phyloP scores from a whole-genome alignment of 495 filamentous ascomycete species.

The Penicillium chermesinum region DNA sequence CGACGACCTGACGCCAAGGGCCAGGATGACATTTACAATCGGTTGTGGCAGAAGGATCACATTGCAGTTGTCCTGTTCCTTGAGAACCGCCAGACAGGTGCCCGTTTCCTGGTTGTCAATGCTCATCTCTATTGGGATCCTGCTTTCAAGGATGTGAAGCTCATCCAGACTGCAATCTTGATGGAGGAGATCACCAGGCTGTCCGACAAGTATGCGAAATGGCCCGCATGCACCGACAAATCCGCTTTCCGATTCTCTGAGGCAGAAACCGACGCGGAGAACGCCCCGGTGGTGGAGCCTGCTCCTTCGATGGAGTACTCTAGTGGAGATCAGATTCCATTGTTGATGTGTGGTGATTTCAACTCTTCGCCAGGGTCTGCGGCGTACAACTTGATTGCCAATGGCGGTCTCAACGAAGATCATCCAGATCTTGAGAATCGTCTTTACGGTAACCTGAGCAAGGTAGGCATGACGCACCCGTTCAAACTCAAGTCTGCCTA shows the following conservation, averaged over 20 bases:
- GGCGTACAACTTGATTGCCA: constrained; percentile 80
- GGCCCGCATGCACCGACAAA: constrained; percentile 74
- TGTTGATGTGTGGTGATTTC: constrained; percentile 92
- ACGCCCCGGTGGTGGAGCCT: constrained; percentile 46
- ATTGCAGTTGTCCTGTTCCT: constrained; percentile 87
- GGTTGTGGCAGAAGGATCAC: constrained; percentile 95
- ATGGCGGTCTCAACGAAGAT: constrained; percentile 62
- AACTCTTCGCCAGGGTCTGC: constrained; percentile 81
- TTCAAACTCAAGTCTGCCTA: constrained; percentile 92
- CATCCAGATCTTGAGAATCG: constrained; percentile 71
- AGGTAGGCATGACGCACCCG: constrained; percentile 85
- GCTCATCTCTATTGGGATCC: constrained; percentile 95
- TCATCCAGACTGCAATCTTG: constrained; percentile 88
- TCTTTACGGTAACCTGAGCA: constrained; percentile 85
- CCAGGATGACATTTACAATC: constrained; percentile 93
- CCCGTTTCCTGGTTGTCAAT: constrained; percentile 85
- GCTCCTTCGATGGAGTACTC: constrained; percentile 73
- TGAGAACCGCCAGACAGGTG: constrained; percentile 82
- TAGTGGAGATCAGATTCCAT: constrained; percentile 77
- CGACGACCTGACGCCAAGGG: constrained; percentile 92
- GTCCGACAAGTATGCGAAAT: constrained; percentile 74
- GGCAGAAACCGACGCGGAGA: constrained; percentile 51
- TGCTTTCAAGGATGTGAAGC: constrained; percentile 82
- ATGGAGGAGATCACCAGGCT: constrained; percentile 83
- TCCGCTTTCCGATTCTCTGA: constrained; percentile 61